Percentiles rank a stretch among this genome's conserved stretches.
phyloP scores from a whole-genome alignment of 768 basidiomycete species.

The Chiua virens region DNA sequence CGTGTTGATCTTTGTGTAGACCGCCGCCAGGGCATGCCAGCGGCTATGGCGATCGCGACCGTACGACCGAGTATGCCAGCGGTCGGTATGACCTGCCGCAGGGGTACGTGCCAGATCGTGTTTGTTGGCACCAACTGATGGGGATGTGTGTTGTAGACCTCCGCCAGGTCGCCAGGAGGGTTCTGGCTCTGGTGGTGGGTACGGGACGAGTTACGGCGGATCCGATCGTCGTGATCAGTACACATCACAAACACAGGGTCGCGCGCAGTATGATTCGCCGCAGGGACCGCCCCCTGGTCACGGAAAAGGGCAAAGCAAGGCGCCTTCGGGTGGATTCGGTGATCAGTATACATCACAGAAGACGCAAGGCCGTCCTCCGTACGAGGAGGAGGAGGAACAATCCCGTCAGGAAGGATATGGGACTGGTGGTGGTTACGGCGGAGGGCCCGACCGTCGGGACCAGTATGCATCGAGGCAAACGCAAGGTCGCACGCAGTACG shows the following conservation, averaged over 20 bases:
- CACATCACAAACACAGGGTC: not conserved
- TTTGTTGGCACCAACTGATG: not conserved
- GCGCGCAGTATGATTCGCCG: too few species aligned
- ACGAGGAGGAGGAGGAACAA: too few species aligned
- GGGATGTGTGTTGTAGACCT: not conserved
- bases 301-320: not conserved
- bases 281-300: not conserved
- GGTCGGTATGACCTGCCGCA: slow-evolving; percentile 9
- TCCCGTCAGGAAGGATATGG: too few species aligned
- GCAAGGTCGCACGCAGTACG: slow-evolving; percentile 11
- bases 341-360: too few species aligned
- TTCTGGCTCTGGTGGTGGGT: slow-evolving; percentile 1
- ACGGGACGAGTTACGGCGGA: not conserved
- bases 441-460: slow-evolving; percentile 1
- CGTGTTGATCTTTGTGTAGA: not conserved
- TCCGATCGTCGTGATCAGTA: slow-evolving; percentile 14
- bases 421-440: not conserved
- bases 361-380: too few species aligned
- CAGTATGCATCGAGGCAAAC: not conserved
- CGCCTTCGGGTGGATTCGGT: too few species aligned
- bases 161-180: slow-evolving; percentile 4
- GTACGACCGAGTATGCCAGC: not conserved
- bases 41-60: not conserved
- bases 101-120: slow-evolving; percentile 8
- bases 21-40: not conserved